Conservation (phyloP, 208 protist genomes). For the Trypanosoma mega region DNA sequence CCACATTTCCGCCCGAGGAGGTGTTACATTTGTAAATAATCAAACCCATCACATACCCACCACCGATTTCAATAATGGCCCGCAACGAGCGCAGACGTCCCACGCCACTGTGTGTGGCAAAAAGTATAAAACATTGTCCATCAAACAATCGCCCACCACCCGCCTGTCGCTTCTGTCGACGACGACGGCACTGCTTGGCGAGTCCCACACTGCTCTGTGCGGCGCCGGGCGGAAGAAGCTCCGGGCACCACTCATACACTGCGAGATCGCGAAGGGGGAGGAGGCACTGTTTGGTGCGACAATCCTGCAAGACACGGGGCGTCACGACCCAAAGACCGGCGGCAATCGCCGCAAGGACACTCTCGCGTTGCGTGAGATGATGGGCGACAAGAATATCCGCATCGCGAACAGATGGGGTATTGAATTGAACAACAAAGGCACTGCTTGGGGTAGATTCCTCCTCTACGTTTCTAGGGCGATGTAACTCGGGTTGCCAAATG, state of each 20-base stretch:
- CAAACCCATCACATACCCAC: neutral
- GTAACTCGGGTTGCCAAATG: no score
- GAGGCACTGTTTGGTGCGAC: constrained; percentile 7
- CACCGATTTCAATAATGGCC: constrained; percentile 20
- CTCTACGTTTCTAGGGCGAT: no score
- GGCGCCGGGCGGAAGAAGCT: constrained; percentile 27
- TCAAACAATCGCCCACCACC: constrained; percentile 26
- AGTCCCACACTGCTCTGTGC: constrained; percentile 20
- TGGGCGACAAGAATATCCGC: constrained; percentile 70
- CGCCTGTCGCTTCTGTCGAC: constrained; percentile 25
- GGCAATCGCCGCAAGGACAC: constrained; percentile 63
- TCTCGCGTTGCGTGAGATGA: constrained; percentile 59
- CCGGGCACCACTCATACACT: constrained; percentile 38
- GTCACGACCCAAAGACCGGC: constrained; percentile 57
- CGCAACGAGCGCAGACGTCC: constrained; percentile 16
- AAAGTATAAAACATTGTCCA: constrained; percentile 23
- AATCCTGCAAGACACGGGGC: constrained; percentile 42
- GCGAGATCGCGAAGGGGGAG: constrained; percentile 28
- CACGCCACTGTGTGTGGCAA: constrained; percentile 12
- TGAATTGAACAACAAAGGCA: constrained; percentile 17
- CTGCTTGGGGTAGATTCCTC: neutral
- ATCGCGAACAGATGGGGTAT: constrained; percentile 31
- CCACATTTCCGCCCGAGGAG: neutral
- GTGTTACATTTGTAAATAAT: neutral
- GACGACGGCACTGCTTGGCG: constrained; percentile 32